Base-by-base conservation (phyloP, 2,329 filamentous ascomycete genomes). In the Pleomassaria siparia region DNA sequence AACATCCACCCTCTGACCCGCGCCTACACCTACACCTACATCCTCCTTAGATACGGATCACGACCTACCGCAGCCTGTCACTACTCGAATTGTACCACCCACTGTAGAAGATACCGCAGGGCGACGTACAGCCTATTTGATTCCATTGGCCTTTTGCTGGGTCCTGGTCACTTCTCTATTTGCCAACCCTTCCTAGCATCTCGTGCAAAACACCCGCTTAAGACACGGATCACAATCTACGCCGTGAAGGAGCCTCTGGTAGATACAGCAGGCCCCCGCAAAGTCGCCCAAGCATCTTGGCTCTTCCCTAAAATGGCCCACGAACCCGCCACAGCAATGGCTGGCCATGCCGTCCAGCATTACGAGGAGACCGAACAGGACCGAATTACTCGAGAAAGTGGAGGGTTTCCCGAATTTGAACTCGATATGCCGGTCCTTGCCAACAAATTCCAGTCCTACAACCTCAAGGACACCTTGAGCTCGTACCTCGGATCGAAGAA, bases 401-500 rank as follows among this genome's bases (percentile, higher is more conserved):
- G 60, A 20, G 51, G 58, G 9, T 72, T 72, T 39, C 43, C 60
- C 20, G 64, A 67, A 25, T 69, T 71, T 49, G 69, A 72, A 59
- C 47, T 54, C 52, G 54, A 62, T 43, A 72, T 72, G 69, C 69
- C 69, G 24, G 58, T 48, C 40, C 58, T 72, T 33, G 51, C 50
- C 20, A 55, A 58, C 51, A 63, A 67, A 16, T 68, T 70, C 52
- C 54, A 59, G 47, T 37, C 35, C 35, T 67, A 65, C 55, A 67
- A 63, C 4, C 46, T 72, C 47, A 66, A 70, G 56, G 71, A 73
- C 60, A 71, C 66, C 50, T 49, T 72, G 20, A 59, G 63, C 3
- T 71, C 68, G 12, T 71, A 70, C 43, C 62, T 73, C n/a, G 71
- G 71, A 22, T 59, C 61, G 28, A 58, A 53, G 15, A 73, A 73